Evolutionary conservation across 192 early-diverging fungal genomes (phyloP), one percentile per base, ranked within the genome.

Genomic region (Linnemannia schmuckeri): DNA sequence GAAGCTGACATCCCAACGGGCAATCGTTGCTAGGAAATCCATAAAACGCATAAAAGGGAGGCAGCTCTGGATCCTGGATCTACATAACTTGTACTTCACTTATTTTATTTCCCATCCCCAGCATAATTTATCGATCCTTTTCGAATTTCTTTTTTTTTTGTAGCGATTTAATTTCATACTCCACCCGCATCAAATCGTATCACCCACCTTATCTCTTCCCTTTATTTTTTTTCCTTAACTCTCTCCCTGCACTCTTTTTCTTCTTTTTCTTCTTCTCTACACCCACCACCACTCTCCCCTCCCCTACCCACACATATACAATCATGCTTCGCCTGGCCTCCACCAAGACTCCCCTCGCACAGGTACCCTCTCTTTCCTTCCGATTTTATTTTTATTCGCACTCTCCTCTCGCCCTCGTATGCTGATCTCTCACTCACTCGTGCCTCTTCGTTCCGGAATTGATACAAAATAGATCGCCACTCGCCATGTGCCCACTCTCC

Each of bases 301-400:
- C 44, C 5, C 66, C 74, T 41, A 75, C 40, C 57, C 68, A 66
- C 46, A 47, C n/a, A 24, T 72, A 63, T 3, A 49, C 42, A n/a
- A 83, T 38, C 74, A 86, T 86, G 83, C 83, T 86, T 80, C 83
- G 83, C 75, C 71, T 86, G 75, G 83, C 79, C 75, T 80, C 83
- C 41, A 71, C 79, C 47, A 80, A 69, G 74, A 77, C 79, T 47
- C 79, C 83, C 18, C 83, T 86, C 37, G 75, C 78, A 37, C 83
- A 86, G 79, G 79, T 86, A 77, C 47, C 22, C 27, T 24, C 27
- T n/a, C 22, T 37, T n/a, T 33, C 37, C 69, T 27, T 74, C 0
- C 35, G 42, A 61, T 35, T 18, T 46, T n/a, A 18, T 20, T 41
- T n/a, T 24, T 52, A 33, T 46, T 27, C 55, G 17, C 15, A 12